These are phyloP conservation scores for Beta vulgaris DNA, from an alignment of 148 eudicot genomes.

Conservation along the genomic window DNA sequence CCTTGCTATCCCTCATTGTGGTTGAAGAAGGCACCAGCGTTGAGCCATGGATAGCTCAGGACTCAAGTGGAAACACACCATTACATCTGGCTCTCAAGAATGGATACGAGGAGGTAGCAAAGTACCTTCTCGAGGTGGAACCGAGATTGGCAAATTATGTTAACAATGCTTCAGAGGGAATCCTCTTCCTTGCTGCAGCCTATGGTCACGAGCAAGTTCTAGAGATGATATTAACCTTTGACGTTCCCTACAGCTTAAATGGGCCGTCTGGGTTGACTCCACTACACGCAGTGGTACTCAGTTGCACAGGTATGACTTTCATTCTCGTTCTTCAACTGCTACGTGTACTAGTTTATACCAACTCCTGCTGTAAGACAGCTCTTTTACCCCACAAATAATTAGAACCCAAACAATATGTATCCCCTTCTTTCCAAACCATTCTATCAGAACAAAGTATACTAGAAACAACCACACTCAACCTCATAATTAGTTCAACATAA, in stretches of 20 bases:
- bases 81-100: slow-evolving; percentile 39
- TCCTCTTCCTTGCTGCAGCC: slow-evolving; percentile 37
- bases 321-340: neutral
- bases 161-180: slow-evolving; percentile 35
- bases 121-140: slow-evolving; percentile 31
- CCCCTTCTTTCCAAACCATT: neutral
- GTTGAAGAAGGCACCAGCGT: slow-evolving; percentile 33
- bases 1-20: slow-evolving; percentile 23
- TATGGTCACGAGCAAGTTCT: slow-evolving; percentile 34
- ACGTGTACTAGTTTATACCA: neutral
- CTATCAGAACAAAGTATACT: neutral
- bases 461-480: neutral
- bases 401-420: neutral
- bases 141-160: slow-evolving; percentile 26
- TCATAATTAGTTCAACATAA: too few relatives aligned
- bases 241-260: slow-evolving; percentile 21
- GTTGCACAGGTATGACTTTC: slow-evolving; percentile 33
- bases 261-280: slow-evolving; percentile 43
- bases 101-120: slow-evolving; percentile 30
- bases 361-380: neutral
- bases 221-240: slow-evolving; percentile 26
- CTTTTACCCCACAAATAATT: neutral
- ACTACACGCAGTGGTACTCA: slow-evolving; percentile 35
- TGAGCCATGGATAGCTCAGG: slow-evolving; percentile 41
- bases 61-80: slow-evolving; percentile 41